Percentiles rank a stretch among this genome's conserved stretches.
Conservation (phyloP, 2,329 filamentous ascomycete species). For the Xylogone sp. region DNA sequence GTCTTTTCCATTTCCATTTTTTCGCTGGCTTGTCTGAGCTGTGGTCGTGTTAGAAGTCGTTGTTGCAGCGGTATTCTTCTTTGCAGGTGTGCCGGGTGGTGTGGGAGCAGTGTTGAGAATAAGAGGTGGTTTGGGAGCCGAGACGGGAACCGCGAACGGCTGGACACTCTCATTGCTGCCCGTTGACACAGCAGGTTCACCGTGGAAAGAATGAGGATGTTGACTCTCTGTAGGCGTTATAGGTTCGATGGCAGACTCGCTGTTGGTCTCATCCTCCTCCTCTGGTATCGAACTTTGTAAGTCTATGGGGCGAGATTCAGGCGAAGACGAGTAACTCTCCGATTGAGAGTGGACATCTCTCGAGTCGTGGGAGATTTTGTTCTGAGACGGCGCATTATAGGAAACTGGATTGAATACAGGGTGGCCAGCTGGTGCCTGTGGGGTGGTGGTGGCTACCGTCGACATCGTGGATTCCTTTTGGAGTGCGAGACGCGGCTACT, state of each 20-base stretch:
- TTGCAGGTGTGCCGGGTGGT: conserved; percentile 8
- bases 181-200: conserved; percentile 24
- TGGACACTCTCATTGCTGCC: conserved; percentile 12
- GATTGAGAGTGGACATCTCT: conserved; percentile 7
- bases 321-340: conserved; percentile 16
- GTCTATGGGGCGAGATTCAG: conserved; percentile 37
- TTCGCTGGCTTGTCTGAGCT: background rate
- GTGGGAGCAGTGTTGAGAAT: conserved; percentile 19
- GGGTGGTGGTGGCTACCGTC: background rate
- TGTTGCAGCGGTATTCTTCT: conserved; percentile 1
- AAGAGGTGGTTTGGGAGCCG: conserved; percentile 11
- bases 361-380: background rate
- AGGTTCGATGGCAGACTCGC: conserved; percentile 56
- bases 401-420: background rate
- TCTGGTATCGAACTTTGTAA: conserved; percentile 51
- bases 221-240: conserved; percentile 57
- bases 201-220: conserved; percentile 51
- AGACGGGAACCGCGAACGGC: background rate
- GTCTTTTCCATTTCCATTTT: conserved; percentile 5
- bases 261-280: conserved; percentile 53
- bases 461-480: background rate
- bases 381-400: background rate
- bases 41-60: background rate
- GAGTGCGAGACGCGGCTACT: background rate
- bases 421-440: background rate